Conservation (phyloP, 73 alveolate genomes). For the Loxodes magnus region DNA sequence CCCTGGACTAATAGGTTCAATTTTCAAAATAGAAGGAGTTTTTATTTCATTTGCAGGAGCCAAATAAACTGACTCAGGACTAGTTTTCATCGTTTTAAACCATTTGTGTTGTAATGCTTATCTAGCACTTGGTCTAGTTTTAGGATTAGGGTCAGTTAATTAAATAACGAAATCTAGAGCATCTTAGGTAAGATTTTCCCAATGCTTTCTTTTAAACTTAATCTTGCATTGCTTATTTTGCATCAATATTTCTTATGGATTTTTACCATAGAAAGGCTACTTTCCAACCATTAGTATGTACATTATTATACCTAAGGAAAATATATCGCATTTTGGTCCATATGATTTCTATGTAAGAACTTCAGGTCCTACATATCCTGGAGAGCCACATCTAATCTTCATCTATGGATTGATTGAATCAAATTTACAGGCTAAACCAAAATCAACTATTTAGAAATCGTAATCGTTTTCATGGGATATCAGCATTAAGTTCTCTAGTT, state of each 20-base stretch:
- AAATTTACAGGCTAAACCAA: slow-evolving; percentile 19
- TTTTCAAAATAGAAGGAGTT: too few relatives aligned
- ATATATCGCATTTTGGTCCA: background rate
- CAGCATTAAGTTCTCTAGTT: slow-evolving; percentile 16
- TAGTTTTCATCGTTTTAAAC: background rate
- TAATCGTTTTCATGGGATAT: background rate
- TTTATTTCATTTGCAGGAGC: too few relatives aligned
- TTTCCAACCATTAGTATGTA: background rate
- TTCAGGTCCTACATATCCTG: slow-evolving; percentile 6
- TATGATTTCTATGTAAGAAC: background rate
- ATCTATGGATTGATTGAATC: too few relatives aligned
- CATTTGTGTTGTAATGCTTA: background rate
- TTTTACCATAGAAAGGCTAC: slow-evolving; percentile 1
- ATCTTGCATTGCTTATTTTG: slow-evolving; percentile 3
- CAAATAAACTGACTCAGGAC: too few relatives aligned
- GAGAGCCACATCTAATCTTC: slow-evolving; percentile 7
- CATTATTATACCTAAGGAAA: background rate
- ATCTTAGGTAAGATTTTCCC: slow-evolving; percentile 3
- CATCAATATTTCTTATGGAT: background rate
- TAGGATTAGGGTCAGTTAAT: slow-evolving; percentile 1
- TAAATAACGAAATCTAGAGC: background rate
- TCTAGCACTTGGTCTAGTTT: background rate
- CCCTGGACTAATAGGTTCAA: too few relatives aligned
- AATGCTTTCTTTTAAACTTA: background rate
- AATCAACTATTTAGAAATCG: slow-evolving; percentile 16